These are phyloP conservation scores for Priceomyces medius DNA, from an alignment of 805 yeast genomes.

Conservation along the genomic window DNA sequence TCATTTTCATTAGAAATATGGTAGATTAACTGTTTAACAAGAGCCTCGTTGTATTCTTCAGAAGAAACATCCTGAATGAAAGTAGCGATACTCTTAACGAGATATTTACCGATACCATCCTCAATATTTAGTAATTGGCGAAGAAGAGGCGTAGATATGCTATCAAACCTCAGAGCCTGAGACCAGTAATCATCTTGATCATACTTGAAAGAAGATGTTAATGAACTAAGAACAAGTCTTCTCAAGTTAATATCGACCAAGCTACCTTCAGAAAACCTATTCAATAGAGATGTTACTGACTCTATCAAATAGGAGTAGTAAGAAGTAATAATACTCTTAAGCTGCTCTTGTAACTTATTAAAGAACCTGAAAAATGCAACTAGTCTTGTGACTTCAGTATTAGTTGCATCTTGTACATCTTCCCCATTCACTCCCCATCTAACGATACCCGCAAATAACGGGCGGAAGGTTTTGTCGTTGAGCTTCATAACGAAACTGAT, in stretches of 20 bases:
- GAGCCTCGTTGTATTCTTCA: slow-evolving; percentile 65
- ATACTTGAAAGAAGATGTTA: slow-evolving; percentile 78
- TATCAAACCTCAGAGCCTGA: slow-evolving; percentile 77
- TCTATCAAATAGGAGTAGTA: slow-evolving; percentile 86
- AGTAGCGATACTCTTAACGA: slow-evolving; percentile 77
- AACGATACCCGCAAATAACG: slow-evolving; percentile 79
- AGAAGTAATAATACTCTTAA: slow-evolving; percentile 83
- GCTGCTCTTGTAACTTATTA: slow-evolving; percentile 76
- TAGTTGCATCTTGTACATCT: slow-evolving; percentile 48
- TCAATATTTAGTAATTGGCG: slow-evolving; percentile 69
- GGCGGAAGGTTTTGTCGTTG: slow-evolving; percentile 92
- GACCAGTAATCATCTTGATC: slow-evolving; percentile 97
- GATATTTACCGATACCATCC: slow-evolving; percentile 70
- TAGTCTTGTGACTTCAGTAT: slow-evolving; percentile 56
- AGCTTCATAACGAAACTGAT: slow-evolving; percentile 81
- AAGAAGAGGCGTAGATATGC: slow-evolving; percentile 60
- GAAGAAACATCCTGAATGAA: slow-evolving; percentile 69
- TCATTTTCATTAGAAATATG: slow-evolving; percentile 51
- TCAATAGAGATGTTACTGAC: slow-evolving; percentile 57
- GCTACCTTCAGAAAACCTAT: slow-evolving; percentile 45
- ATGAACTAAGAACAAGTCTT: slow-evolving; percentile 69
- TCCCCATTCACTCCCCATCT: slow-evolving; percentile 93
- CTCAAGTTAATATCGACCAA: slow-evolving; percentile 53
- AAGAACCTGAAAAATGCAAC: slow-evolving; percentile 82
- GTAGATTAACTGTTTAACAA: slow-evolving; percentile 43